Percentiles rank a stretch among this genome's conserved stretches.
These are phyloP conservation scores for Phalaenopsis equestris DNA, from an alignment of 106 monocot species.

Conservation along the genomic window DNA sequence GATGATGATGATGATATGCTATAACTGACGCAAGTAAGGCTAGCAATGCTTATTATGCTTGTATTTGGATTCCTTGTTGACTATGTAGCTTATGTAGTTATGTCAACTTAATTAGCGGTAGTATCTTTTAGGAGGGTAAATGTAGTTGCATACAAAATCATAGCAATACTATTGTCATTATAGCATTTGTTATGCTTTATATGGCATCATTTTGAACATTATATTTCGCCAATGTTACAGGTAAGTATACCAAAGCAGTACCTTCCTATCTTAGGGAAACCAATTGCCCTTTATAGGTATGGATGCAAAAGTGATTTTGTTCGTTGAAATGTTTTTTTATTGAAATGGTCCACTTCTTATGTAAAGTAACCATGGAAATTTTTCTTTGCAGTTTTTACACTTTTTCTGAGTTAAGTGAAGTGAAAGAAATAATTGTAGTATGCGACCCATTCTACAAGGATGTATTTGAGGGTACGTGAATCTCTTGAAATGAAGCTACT, in stretches of 20 bases:
- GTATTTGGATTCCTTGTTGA: no score
- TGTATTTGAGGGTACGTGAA: constrained; percentile 72
- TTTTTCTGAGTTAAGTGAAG: constrained; percentile 69
- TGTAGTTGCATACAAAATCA: not conserved
- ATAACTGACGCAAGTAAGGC: no score
- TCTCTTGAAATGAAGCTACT: not conserved
- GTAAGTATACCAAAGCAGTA: constrained; percentile 97
- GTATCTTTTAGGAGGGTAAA: not conserved
- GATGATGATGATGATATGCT: no score
- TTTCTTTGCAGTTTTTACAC: constrained; percentile 61
- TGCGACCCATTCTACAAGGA: constrained; percentile 86
- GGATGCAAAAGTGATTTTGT: not conserved
- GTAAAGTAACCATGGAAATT: not conserved
- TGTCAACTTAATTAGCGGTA: not conserved
- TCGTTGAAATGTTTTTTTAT: not conserved
- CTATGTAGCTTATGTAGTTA: no score
- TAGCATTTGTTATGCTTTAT: not conserved
- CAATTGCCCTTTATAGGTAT: constrained; percentile 94
- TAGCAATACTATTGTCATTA: not conserved
- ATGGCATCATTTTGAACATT: not conserved
- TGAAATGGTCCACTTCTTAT: not conserved
- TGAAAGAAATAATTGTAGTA: constrained; percentile 95
- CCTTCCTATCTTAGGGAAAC: constrained; percentile 79
- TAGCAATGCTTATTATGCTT: no score
- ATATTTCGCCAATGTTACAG: constrained; percentile 23